Base-by-base conservation (phyloP, 2,329 filamentous ascomycete genomes). In the Aspergillus nomiae region DNA sequence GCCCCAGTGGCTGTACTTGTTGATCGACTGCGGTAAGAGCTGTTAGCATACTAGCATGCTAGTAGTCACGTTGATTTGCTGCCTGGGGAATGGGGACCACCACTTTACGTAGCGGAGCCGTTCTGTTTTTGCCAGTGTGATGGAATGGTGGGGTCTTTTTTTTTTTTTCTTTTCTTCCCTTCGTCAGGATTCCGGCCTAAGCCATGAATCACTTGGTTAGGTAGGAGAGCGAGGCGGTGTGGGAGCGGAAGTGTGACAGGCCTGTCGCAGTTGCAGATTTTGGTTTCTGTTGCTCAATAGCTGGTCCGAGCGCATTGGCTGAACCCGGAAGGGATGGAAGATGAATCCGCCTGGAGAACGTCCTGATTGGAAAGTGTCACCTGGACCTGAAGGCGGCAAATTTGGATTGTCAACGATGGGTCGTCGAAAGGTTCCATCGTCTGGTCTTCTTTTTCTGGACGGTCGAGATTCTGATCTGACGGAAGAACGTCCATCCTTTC, bases 241-340 rank as follows among this genome's bases (percentile, higher is more conserved):
- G 54, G 59, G n/a, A 54, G 26, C n/a, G n/a, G 10, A 4, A 36
- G 63, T 63, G 65, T 67, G 65, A 67, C 65, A 67, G 65, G 63
- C 59, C 63, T 60, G 38, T 58, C 45, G 24, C 53, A 30, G 4
- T 28, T 50, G 50, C 58, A 58, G 56, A 36, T 36, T 36, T 46
- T 32, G 24, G 10, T 12, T 10, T 14, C 30, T 32, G 30, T 34
- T 28, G 26, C 48, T 41, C 38, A 41, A 41, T 41, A 16, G 16
- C 24, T 51, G 43, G 34, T 45, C 46, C 48, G 28, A 53, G 46
- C 56, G 21, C 12, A 58, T 58, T 58, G 45, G 56, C 30, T 51
- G 30, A 30, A 19, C 48, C 34, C 45, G 24, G n/a, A 30, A 26
- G 45, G 46, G 21, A 59, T 30, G 57, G 57, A 59, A 59, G 57